Evolutionary conservation across 73 alveolate species (phyloP).

Genomic region (Paramecium primaurelia): DNA sequence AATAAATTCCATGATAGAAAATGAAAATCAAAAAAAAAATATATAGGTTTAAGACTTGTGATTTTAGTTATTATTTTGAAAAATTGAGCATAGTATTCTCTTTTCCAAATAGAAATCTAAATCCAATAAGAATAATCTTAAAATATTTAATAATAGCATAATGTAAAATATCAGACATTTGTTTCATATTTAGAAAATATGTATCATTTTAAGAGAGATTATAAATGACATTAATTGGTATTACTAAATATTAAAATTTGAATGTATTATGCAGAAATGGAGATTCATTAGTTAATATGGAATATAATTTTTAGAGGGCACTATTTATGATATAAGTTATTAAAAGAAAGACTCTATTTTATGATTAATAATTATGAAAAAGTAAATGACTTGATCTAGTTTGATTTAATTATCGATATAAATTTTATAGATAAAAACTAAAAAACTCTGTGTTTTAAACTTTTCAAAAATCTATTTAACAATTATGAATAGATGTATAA

Average conservation of each 20-base stretch:
- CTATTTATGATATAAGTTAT: neutral
- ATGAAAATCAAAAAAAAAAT: neutral
- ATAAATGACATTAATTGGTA: neutral
- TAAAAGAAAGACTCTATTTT: neutral
- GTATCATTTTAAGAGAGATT: neutral
- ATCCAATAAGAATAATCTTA: neutral
- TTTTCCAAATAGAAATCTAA: neutral
- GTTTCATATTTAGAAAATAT: neutral
- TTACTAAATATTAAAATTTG: neutral
- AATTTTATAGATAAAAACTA: neutral
- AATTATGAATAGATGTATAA: no score
- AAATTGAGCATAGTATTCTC: neutral
- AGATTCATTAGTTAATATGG: neutral
- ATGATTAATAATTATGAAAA: neutral
- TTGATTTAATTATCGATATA: neutral
- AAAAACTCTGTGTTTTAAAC: neutral
- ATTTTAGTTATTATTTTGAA: neutral
- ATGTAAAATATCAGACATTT: neutral
- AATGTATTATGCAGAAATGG: neutral
- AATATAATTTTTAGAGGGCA: neutral
- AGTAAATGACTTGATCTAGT: neutral
- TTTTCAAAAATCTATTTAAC: neutral
- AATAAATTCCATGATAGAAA: neutral
- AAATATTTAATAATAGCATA: neutral
- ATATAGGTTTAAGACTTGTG: neutral